phyloP scores from a whole-genome alignment of 768 basidiomycete genomes.

The Phaeotremella fagi region DNA sequence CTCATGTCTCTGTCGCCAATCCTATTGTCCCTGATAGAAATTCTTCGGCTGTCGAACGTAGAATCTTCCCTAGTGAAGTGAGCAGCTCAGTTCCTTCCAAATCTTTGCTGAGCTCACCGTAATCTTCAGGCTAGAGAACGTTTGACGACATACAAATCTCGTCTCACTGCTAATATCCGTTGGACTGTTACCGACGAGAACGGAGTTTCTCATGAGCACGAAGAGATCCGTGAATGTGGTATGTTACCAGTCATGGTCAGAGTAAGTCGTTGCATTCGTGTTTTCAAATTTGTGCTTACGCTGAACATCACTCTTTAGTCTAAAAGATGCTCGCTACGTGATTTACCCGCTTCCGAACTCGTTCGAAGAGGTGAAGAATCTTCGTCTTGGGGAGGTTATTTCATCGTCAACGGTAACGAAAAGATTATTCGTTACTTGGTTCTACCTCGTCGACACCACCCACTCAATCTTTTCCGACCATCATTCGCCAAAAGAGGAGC shows the following conservation, averaged over 20 bases:
- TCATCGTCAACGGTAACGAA: slow-evolving; percentile 97
- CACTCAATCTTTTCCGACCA: slow-evolving; percentile 83
- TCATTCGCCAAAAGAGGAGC: slow-evolving; percentile 89
- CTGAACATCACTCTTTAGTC: slow-evolving; percentile 56
- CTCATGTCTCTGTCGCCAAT: slow-evolving; percentile 71
- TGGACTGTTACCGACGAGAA: slow-evolving; percentile 63
- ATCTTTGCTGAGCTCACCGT: no score
- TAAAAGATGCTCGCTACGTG: slow-evolving; percentile 82
- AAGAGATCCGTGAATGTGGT: slow-evolving; percentile 77
- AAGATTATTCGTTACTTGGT: slow-evolving; percentile 95
- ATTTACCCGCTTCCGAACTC: slow-evolving; percentile 76
- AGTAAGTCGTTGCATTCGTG: slow-evolving; percentile 55
- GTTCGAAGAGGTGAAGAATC: slow-evolving; percentile 90
- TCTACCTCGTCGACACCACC: slow-evolving; percentile 90
- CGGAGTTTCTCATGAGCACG: slow-evolving; percentile 60
- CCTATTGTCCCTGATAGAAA: slow-evolving; percentile 86
- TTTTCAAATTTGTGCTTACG: background rate
- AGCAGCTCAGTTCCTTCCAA: slow-evolving; percentile 10
- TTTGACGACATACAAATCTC: slow-evolving; percentile 81
- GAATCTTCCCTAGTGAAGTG: slow-evolving; percentile 86
- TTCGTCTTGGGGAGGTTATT: slow-evolving; percentile 98
- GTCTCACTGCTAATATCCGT: slow-evolving; percentile 77
- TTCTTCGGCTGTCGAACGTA: slow-evolving; percentile 64
- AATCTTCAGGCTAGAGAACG: slow-evolving; percentile 82
- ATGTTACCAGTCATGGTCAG: slow-evolving; percentile 94